Conservation (phyloP, 2,329 filamentous ascomycete genomes). For the Pyrenophora tritici-repentis region DNA sequence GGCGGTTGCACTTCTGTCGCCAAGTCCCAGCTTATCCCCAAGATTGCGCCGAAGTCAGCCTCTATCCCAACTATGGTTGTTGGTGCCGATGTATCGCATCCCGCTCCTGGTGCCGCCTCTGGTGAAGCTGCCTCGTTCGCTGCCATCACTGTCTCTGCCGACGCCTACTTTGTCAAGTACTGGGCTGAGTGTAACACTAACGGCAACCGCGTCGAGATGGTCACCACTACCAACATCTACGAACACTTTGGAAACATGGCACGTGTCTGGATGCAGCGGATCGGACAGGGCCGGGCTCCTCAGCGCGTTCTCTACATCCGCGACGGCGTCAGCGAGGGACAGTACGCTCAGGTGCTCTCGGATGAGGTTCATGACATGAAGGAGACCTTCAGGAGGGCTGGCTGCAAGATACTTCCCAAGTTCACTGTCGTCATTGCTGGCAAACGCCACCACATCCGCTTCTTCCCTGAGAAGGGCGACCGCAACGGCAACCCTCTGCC, state of each 20-base stretch:
- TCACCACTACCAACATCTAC: constrained; percentile 69
- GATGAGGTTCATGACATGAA: constrained; percentile 78
- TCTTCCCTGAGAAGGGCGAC: constrained; percentile 79
- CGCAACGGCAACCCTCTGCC: constrained; percentile 81
- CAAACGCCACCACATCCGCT: constrained; percentile 88
- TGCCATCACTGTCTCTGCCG: constrained; percentile 81
- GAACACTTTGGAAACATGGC: constrained; percentile 69
- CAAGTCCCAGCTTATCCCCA: constrained; percentile 44
- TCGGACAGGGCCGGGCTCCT: constrained; percentile 62
- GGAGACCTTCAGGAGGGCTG: constrained; percentile 55
- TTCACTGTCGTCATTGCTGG: constrained; percentile 87
- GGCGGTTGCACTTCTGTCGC: constrained; percentile 74
- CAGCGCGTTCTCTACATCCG: constrained; percentile 88
- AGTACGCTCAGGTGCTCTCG: constrained; percentile 79
- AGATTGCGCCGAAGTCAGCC: constrained; percentile 27
- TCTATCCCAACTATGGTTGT: constrained; percentile 72
- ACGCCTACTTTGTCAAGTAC: constrained; percentile 73
- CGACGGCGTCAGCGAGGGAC: constrained; percentile 84
- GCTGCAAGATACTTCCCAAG: constrained; percentile 57
- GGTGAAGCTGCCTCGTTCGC: constrained; percentile 71
- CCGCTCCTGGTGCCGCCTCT: constrained; percentile 61
- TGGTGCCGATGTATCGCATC: constrained; percentile 89
- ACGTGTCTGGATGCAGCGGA: constrained; percentile 64
- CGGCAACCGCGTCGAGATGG: constrained; percentile 78
- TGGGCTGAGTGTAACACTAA: constrained; percentile 82